Base-by-base conservation (phyloP, 2,329 filamentous ascomycete genomes). In the Colletotrichum ledebouriae region DNA sequence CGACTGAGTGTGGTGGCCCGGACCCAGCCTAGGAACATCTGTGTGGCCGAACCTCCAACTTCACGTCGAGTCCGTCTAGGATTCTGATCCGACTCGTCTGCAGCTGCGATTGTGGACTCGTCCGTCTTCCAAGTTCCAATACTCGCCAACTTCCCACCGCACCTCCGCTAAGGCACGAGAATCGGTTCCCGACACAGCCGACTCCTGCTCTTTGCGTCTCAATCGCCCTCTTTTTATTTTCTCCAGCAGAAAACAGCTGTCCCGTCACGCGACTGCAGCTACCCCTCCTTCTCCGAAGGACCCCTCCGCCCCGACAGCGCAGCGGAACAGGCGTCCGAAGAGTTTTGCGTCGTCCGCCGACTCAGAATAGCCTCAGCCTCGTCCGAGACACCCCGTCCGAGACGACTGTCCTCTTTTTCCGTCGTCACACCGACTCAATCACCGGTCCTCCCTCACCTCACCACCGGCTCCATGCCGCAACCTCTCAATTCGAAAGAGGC, bases 401-500 rank as follows among this genome's bases (percentile, higher is more conserved):
- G 7, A 42, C 61, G 25, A 25, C 33, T 22, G 3, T 47, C n/a
- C 29, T 29, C 20, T 17, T 15, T n/a, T 41, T 7, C 59, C 6
- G 22, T 17, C 60, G 37, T 33, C 57, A 37, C 25, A 50, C 53
- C 58, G 39, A 70, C 59, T 62, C 69, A 39, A 46, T 58, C 20
- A 6, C 44, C 33, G 42, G 49, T 39, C 55, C 68, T 64, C 61
- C 58, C 72, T 67, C 71, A 63, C 58, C 72, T 67, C 71, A 63
- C 34, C 25, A 56, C 63, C 55, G 47, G 73, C 76, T 79, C 78
- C 73, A 92, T 93, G 91, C 89, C 90, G 73, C 90, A 94, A 81
- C 87, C 86, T 77, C 85, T 94, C 70, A 89, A 86, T 76, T 90
- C 94, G 77, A 98, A 98, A 84, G 96, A 99, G 87, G 90, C 90